Evolutionary conservation across 2,329 filamentous ascomycete genomes (phyloP).

Genomic region (Talaromyces sp.): DNA sequence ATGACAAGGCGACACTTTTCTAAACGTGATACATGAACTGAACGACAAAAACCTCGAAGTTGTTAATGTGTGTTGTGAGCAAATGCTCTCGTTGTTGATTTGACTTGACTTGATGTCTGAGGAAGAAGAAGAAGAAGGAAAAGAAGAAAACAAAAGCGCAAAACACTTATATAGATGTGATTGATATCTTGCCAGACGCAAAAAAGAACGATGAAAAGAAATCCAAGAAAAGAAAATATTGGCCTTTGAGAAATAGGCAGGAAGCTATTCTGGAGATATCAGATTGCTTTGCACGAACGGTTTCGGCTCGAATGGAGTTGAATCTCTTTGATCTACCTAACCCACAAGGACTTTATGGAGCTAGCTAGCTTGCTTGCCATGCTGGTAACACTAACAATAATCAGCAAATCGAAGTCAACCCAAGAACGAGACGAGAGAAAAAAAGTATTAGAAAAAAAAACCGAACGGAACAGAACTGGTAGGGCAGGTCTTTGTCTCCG

Average conservation of each 20-base stretch:
- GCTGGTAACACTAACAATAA: neutral
- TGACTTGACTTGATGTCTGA: neutral
- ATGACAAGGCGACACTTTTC: constrained; percentile 22
- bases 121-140: constrained; percentile 6
- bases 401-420: neutral
- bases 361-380: neutral
- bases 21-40: neutral
- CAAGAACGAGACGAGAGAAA: neutral
- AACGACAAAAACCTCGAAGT: constrained; percentile 12
- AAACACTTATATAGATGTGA: constrained; percentile 23
- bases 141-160: constrained; percentile 16
- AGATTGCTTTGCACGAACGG: neutral
- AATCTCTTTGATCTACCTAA: constrained; percentile 11
- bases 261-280: neutral
- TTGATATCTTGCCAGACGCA: neutral
- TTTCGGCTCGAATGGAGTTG: neutral
- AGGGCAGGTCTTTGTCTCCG: constrained; percentile 9
- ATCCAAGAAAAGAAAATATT: neutral
- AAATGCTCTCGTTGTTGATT: neutral
- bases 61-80: constrained; percentile 9
- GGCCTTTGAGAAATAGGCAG: neutral
- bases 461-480: neutral
- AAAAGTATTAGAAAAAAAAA: neutral
- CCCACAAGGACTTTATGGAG: constrained; percentile 16
- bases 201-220: neutral